A percentile compares a stretch with the other conserved stretches of the same genome.
phyloP scores from a whole-genome alignment of 176 grass and related monocot species.

The Poa pratensis region DNA sequence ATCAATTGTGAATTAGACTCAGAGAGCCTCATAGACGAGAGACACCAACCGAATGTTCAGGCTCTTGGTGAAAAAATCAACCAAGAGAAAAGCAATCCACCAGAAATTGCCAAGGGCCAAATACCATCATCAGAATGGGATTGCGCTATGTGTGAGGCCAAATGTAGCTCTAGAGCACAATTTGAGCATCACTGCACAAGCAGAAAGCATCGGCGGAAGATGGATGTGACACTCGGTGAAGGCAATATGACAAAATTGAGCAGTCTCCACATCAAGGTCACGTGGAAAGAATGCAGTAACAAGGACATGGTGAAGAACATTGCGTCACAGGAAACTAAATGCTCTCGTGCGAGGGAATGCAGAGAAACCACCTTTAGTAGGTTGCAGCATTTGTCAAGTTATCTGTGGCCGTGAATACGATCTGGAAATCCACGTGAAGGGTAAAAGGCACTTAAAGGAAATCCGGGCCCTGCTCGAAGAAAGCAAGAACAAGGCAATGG shows the following conservation, averaged over 20 bases:
- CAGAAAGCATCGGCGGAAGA: conserved; percentile 18
- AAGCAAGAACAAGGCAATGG: neutral
- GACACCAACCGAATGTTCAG: neutral
- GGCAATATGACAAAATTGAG: neutral
- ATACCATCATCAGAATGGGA: too few species aligned
- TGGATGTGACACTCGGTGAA: neutral
- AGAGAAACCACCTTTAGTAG: conserved; percentile 1
- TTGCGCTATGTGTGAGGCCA: conserved; percentile 16
- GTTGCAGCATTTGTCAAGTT: conserved; percentile 36
- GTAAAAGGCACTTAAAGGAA: conserved; percentile 5
- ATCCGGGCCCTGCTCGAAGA: neutral
- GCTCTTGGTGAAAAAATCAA: conserved; percentile 7
- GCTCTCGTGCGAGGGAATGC: neutral
- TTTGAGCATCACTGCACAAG: conserved; percentile 25
- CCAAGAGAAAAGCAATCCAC: neutral
- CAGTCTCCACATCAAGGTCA: neutral
- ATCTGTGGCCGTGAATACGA: neutral
- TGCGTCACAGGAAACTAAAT: neutral
- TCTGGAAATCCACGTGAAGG: conserved; percentile 7
- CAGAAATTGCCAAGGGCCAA: neutral
- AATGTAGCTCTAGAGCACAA: conserved; percentile 31
- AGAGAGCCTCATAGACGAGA: conserved; percentile 8
- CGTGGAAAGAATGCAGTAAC: conserved; percentile 20
- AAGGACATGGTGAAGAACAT: neutral
- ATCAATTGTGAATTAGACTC: neutral